phyloP scores from a whole-genome alignment of 352 stramenopile genomes.

The Phytopythium oedochilum region DNA sequence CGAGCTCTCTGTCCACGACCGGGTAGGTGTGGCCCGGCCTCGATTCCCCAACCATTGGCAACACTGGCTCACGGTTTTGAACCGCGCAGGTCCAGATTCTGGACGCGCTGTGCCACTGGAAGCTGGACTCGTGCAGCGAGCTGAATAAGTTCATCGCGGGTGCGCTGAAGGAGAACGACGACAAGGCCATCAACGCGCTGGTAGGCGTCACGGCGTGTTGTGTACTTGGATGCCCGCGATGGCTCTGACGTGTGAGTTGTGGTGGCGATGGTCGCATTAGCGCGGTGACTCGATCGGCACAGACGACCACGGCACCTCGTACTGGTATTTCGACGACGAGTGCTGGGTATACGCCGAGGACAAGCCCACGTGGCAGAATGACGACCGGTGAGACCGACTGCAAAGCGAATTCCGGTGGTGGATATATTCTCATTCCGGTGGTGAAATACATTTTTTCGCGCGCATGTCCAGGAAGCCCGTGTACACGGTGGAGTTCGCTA shows the following conservation, averaged over 20 bases:
- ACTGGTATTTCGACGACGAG: slow-evolving; percentile 85
- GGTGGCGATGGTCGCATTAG: slow-evolving; percentile 16
- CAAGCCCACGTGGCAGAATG: slow-evolving; percentile 51
- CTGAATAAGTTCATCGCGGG: slow-evolving; percentile 70
- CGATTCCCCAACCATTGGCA: background rate
- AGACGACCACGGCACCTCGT: slow-evolving; percentile 68
- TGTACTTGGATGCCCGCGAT: background rate
- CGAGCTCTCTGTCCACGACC: slow-evolving; percentile 49
- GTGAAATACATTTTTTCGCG: no score
- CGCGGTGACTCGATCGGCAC: slow-evolving; percentile 58
- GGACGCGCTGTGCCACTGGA: slow-evolving; percentile 80
- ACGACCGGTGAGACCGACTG: slow-evolving; percentile 21
- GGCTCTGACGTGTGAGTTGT: slow-evolving; percentile 1
- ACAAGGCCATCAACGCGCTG: slow-evolving; percentile 51
- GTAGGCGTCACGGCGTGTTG: slow-evolving; percentile 31
- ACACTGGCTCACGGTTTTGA: background rate
- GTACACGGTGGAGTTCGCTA: slow-evolving; percentile 72
- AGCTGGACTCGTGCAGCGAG: slow-evolving; percentile 69
- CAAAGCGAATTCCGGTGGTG: background rate
- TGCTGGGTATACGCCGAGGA: slow-evolving; percentile 86
- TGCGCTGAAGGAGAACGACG: slow-evolving; percentile 62
- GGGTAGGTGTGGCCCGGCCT: slow-evolving; percentile 24
- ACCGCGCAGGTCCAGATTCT: slow-evolving; percentile 57
- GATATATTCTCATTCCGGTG: no score
- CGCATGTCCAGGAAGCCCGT: slow-evolving; percentile 26